Evolutionary conservation across 441 rosid genomes (phyloP).

Genomic region (Adansonia rubrostipa): DNA sequence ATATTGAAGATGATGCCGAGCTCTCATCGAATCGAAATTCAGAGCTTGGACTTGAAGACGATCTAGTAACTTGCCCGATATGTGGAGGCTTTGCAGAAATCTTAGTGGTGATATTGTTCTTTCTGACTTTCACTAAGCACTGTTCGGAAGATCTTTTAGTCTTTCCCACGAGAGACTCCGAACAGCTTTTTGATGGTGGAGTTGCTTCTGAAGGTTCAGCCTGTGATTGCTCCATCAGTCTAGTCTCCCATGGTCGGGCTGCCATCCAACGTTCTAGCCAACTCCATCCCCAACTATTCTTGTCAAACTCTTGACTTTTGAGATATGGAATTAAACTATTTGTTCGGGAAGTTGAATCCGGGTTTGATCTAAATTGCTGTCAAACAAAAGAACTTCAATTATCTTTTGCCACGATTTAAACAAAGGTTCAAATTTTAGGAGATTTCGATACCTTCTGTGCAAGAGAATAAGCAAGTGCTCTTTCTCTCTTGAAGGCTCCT

Average conservation of each 20-base stretch:
- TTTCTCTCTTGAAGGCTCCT: constrained; percentile 92
- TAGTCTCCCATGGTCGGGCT: constrained; percentile 91
- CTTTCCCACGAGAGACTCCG: constrained; percentile 28
- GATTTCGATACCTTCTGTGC: constrained; percentile 69
- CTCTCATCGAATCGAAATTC: constrained; percentile 71
- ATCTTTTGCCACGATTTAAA: neutral
- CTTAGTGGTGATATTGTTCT: constrained; percentile 78
- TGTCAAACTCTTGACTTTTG: constrained; percentile 68
- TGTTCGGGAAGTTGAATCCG: constrained; percentile 39
- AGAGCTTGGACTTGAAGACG: constrained; percentile 78
- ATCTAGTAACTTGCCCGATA: constrained; percentile 45
- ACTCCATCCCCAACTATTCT: constrained; percentile 94
- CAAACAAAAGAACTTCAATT: constrained; percentile 19
- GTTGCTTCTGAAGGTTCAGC: constrained; percentile 44
- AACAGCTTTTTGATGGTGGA: constrained; percentile 41
- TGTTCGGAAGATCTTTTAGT: constrained; percentile 55
- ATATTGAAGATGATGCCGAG: constrained; percentile 75
- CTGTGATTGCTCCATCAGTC: constrained; percentile 70
- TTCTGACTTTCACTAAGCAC: constrained; percentile 55
- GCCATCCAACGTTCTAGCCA: constrained; percentile 99
- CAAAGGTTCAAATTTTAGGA: neutral
- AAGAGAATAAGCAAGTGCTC: constrained; percentile 86
- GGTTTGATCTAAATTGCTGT: constrained; percentile 76
- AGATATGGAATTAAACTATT: constrained; percentile 42
- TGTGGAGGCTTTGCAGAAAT: constrained; percentile 75